Evolutionary conservation across 176 grass and related monocot genomes (phyloP), one percentile per base, ranked within the genome.

Genomic region (Bolboschoenus planiculmis): DNA sequence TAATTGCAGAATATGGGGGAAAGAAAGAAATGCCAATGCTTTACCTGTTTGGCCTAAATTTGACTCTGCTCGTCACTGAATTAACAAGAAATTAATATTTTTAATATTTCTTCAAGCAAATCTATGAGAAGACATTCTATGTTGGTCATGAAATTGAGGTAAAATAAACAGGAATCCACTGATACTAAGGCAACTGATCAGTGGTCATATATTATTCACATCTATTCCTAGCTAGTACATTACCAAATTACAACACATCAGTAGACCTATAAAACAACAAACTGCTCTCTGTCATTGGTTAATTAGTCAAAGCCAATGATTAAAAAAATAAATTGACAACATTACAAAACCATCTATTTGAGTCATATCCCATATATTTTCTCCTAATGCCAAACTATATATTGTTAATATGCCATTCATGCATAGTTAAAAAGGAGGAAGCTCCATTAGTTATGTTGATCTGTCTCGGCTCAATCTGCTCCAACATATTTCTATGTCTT

Each of bases 401-500:
- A 60, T n/a, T n/a, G 70, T 39, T 65, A 61, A 59, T 61, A 48
- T 73, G 47, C 9, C 59, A 73, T 70, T 35, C n/a, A 48, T 56
- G 43, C 21, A 11, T 53, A 57, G 30, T 54, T 73, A 40, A 48
- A 86, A 18, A 4, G 57, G 18, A n/a, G 11, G 10, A 42, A 51
- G 5, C 46, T 27, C 36, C 48, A 30, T 54, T 86, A 78, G 23
- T 51, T 78, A 35, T 62, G 66, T 36, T 31, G 87, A 33, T 78
- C 56, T 51, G 26, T 55, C 47, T 65, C 65, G 78, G 77, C 30
- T 13, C n/a, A n/a, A n/a, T n/a, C 80, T 55, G 56, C 64, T 86
- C 87, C 89, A 94, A 29, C 82, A 82, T 21, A 83, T 89, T 73
- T 99, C 91, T 63, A 99, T 87, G 81, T 99, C 97, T 10, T 88